A percentile compares a stretch with the other conserved stretches of the same genome.
phyloP scores from a whole-genome alignment of 2,329 filamentous ascomycete species.

The Fusarium dlaminii region DNA sequence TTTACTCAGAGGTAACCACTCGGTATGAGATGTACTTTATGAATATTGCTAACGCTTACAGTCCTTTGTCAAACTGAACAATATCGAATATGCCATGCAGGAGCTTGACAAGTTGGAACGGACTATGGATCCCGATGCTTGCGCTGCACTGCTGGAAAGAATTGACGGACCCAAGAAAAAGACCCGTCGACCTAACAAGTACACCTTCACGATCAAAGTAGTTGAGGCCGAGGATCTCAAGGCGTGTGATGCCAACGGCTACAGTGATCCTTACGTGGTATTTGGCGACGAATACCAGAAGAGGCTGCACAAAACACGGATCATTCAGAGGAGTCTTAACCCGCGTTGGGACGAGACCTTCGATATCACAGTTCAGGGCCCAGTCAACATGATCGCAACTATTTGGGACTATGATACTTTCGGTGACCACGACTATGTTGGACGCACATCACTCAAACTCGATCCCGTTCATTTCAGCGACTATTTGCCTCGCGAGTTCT shows the following conservation, averaged over 20 bases:
- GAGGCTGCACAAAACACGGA: conserved; percentile 90
- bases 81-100: conserved; percentile 93
- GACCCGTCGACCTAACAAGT: conserved; percentile 78
- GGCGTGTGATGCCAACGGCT: conserved; percentile 94
- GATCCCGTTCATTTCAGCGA: conserved; percentile 97
- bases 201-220: conserved; percentile 98
- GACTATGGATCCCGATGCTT: conserved; percentile 90
- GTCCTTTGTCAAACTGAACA: conserved; percentile 98
- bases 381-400: conserved; percentile 94
- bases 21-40: background rate
- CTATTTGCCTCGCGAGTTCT: conserved; percentile 94
- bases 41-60: conserved; percentile 53
- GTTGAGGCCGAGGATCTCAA: conserved; percentile 98
- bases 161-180: conserved; percentile 75
- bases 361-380: conserved; percentile 91
- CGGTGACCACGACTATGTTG: conserved; percentile 96
- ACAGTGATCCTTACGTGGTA: conserved; percentile 96
- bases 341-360: conserved; percentile 98
- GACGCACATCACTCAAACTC: conserved; percentile 95
- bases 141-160: conserved; percentile 81
- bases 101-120: conserved; percentile 91
- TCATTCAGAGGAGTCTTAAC: conserved; percentile 89
- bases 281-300: conserved; percentile 98
- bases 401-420: conserved; percentile 99
- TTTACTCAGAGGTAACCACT: conserved; percentile 83